Evolutionary conservation across 2,329 filamentous ascomycete genomes (phyloP).

Genomic region (Apiospora aurea): DNA sequence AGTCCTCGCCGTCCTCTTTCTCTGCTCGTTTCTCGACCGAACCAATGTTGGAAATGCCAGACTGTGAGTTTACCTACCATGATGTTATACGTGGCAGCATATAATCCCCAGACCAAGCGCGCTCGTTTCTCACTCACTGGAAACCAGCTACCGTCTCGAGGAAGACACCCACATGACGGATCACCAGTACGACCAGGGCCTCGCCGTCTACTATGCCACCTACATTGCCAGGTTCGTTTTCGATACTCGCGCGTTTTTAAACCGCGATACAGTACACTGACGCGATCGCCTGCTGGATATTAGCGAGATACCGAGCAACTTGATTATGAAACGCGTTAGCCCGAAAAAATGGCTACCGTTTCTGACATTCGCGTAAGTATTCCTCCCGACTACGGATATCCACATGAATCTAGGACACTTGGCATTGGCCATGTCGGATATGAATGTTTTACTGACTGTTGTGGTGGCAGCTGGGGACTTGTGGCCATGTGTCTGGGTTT

Average conservation of each 20-base stretch:
- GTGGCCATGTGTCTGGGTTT: constrained; percentile 65
- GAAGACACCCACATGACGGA: constrained; percentile 63
- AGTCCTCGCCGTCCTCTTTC: constrained; percentile 67
- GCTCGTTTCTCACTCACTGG: neutral
- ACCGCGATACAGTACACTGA: neutral
- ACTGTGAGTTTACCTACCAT: constrained; percentile 44
- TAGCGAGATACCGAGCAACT: constrained; percentile 69
- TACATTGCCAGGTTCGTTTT: constrained; percentile 62
- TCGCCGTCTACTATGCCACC: constrained; percentile 70
- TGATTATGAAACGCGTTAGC: constrained; percentile 67
- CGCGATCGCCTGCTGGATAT: neutral
- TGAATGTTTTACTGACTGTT: neutral
- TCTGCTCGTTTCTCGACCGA: constrained; percentile 70
- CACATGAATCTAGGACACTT: neutral
- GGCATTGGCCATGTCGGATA: neutral
- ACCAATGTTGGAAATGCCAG: constrained; percentile 79
- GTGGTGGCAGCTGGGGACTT: constrained; percentile 56
- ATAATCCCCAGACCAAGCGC: neutral
- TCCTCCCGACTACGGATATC: too few species aligned
- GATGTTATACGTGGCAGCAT: neutral
- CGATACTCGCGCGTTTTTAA: neutral
- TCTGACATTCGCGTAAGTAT: constrained; percentile 51
- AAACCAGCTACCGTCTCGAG: constrained; percentile 60
- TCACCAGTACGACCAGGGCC: constrained; percentile 68
- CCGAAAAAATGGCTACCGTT: constrained; percentile 67